phyloP scores from a whole-genome alignment of 345 rosid genomes.

The Camelina sativa region DNA sequence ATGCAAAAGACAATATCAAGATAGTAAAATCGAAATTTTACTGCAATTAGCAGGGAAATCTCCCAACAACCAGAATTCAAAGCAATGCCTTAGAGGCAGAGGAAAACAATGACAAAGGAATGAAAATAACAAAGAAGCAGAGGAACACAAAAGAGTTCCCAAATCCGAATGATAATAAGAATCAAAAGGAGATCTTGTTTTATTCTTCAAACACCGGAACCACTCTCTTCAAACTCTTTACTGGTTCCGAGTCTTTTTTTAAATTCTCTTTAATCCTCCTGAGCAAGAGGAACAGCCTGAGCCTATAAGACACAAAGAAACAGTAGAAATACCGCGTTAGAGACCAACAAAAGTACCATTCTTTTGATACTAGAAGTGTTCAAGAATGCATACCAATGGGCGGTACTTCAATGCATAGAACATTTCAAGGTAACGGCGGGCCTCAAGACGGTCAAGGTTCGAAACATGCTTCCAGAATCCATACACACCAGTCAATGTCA shows the following conservation, averaged over 20 bases:
- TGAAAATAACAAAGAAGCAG: slow-evolving; percentile 33
- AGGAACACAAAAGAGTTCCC: slow-evolving; percentile 33
- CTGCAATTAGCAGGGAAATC: slow-evolving; percentile 21
- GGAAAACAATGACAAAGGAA: not conserved
- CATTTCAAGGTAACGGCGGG: slow-evolving; percentile 94
- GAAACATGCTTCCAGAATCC: slow-evolving; percentile 99
- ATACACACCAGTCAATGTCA: slow-evolving; percentile 88
- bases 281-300: slow-evolving; percentile 46
- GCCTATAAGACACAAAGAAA: slow-evolving; percentile 28
- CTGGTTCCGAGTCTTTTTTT: slow-evolving; percentile 26
- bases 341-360: slow-evolving; percentile 1
- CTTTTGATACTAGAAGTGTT: not conserved
- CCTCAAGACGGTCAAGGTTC: slow-evolving; percentile 84
- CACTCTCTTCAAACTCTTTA: slow-evolving; percentile 22
- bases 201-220: slow-evolving; percentile 35
- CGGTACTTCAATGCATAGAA: slow-evolving; percentile 87
- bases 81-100: slow-evolving; percentile 26
- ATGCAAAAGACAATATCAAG: not conserved
- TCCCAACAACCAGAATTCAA: slow-evolving; percentile 31
- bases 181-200: slow-evolving; percentile 37
- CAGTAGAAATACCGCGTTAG: not conserved
- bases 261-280: slow-evolving; percentile 22
- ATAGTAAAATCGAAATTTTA: slow-evolving; percentile 25
- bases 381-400: slow-evolving; percentile 58
- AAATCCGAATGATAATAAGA: slow-evolving; percentile 26